Evolutionary conservation across 2,329 filamentous ascomycete genomes (phyloP), one percentile per base, ranked within the genome.

Genomic region (Pseudopyrenochaeta lycopersici): DNA sequence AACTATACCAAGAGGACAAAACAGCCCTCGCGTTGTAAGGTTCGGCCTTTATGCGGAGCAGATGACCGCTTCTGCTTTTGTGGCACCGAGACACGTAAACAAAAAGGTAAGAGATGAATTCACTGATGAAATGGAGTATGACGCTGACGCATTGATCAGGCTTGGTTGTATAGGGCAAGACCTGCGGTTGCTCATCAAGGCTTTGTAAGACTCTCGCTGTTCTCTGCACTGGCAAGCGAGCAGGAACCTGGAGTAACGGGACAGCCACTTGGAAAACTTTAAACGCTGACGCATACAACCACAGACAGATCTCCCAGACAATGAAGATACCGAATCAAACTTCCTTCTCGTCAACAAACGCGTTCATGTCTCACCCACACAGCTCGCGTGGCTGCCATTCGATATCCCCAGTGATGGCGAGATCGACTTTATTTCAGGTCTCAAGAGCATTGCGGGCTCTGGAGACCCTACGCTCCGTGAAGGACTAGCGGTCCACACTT

Each of bases 1-100:
- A 29, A 78, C 77, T 20, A 75, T 82, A 18, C 80, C 80, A 7
- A 66, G 71, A n/a, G 79, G 79, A 0, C 79, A 81, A 49, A 82
- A 82, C 56, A 73, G 65, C 32, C 72, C 72, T 7, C 60, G 72
- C 46, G 57, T 50, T 36, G 72, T 75, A 45, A 69, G 72, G 56
- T 75, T 72, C 49, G 72, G 72, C 4, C 57, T 75, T 2, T 75
- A 75, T 50, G 71, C 72, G 9, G 72, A 75, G 62, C 72, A 75
- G 59, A 72, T 75, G 71, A 75, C 72, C 15, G 72, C 64, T 3
- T 60, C 69, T 23, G 62, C 71, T 9, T 75, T 75, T 30, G 66
- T 74, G 7, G 72, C 72, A n/a, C 70, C 72, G 20, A 66, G 72
- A 47, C 68, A 75, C 54, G 10, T 72, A 35, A 75, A 75, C 53